These are phyloP conservation scores for Chenopodium berlandieri DNA, from an alignment of 148 eudicot species.

Conservation along the genomic window DNA sequence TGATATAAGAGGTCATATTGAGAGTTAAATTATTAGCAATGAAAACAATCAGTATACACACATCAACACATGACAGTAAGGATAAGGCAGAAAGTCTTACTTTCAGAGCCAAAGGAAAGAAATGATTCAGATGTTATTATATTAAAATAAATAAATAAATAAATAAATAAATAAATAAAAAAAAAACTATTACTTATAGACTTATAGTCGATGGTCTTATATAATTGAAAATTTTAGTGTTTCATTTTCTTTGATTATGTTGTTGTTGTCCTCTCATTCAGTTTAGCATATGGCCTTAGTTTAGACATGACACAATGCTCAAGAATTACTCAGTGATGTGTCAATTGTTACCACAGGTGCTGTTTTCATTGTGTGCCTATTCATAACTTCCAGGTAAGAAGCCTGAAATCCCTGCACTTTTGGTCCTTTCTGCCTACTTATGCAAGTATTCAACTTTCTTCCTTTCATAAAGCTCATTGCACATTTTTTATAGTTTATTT, in stretches of 20 bases:
- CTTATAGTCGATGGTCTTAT: too few relatives aligned
- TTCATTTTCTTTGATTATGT: neutral
- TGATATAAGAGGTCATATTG: too few relatives aligned
- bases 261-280: neutral
- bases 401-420: conserved; percentile 4
- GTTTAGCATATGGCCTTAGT: neutral
- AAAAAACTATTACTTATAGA: too few relatives aligned
- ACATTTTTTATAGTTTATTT: neutral
- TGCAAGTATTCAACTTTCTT: conserved; percentile 1
- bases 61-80: neutral
- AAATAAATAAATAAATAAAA: too few relatives aligned
- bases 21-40: neutral
- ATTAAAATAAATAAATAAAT: too few relatives aligned
- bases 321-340: neutral
- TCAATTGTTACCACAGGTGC: conserved; percentile 48
- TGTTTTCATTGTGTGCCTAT: conserved; percentile 57
- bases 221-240: too few relatives aligned
- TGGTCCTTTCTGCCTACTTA: conserved; percentile 3
- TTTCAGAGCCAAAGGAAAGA: neutral
- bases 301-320: neutral
- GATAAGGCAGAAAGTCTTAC: neutral
- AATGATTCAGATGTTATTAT: too few relatives aligned
- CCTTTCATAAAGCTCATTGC: conserved; percentile 14
- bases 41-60: neutral
- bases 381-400: conserved; percentile 56